Conservation (phyloP, 805 yeast species). For the Yamadazyma olivae region DNA sequence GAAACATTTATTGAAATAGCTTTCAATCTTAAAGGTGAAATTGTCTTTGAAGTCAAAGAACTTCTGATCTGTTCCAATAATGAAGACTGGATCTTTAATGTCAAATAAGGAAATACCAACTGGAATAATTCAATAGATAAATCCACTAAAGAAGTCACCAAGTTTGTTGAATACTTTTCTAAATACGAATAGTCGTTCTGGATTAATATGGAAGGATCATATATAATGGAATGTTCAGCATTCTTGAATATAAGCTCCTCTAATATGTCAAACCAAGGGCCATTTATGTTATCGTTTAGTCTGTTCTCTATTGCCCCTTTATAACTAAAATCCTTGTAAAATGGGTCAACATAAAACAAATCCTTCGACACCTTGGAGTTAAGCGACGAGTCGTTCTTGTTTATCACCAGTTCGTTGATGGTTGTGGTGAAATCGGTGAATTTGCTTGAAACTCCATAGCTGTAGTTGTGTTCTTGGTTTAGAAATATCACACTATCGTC, state of each 20-base stretch:
- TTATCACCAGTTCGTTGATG: slow-evolving; percentile 22
- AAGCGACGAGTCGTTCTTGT: slow-evolving; percentile 1
- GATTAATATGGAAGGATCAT: slow-evolving; percentile 30
- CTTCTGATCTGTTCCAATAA: slow-evolving; percentile 77
- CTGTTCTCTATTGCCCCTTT: slow-evolving; percentile 5
- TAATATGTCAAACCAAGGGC: slow-evolving; percentile 31
- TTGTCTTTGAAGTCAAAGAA: slow-evolving; percentile 34
- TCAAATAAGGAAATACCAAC: slow-evolving; percentile 63
- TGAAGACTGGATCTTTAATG: slow-evolving; percentile 80
- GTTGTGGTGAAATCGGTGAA: slow-evolving; percentile 20
- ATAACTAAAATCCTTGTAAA: slow-evolving; percentile 26
- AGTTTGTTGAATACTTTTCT: slow-evolving; percentile 22
- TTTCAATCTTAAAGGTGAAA: slow-evolving; percentile 29
- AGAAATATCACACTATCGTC: slow-evolving; percentile 28
- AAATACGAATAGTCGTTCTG: slow-evolving; percentile 22
- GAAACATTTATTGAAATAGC: slow-evolving; percentile 63
- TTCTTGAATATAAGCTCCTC: slow-evolving; percentile 22
- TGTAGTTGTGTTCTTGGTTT: slow-evolving; percentile 46
- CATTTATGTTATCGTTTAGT: slow-evolving; percentile 17
- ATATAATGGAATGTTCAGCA: slow-evolving; percentile 24
- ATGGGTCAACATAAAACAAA: slow-evolving; percentile 12
- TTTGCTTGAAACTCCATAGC: slow-evolving; percentile 55
- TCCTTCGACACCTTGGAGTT: neutral
- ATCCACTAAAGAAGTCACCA: slow-evolving; percentile 56
- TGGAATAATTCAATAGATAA: slow-evolving; percentile 75